phyloP scores from a whole-genome alignment of 768 basidiomycete genomes.

The Fibroporia radiculosa region DNA sequence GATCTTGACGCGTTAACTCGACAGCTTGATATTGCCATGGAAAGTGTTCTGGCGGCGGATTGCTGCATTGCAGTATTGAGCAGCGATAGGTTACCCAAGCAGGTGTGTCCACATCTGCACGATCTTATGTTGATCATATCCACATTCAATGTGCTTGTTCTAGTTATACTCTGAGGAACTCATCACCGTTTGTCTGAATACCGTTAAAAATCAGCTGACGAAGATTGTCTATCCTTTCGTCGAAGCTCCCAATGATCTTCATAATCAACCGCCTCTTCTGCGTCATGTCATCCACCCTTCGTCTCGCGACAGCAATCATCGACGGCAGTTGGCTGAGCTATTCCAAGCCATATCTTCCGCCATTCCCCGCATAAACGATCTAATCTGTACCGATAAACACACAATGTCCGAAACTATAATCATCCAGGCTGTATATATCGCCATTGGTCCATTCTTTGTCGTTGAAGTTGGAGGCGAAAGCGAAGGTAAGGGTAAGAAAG shows the following conservation, averaged over 20 bases:
- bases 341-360: conserved; percentile 68
- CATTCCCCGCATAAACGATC: conserved; percentile 64
- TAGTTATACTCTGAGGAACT: conserved; percentile 94
- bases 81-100: conserved; percentile 76
- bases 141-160: no score
- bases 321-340: conserved; percentile 53
- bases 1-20: conserved; percentile 45
- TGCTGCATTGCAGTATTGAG: conserved; percentile 73
- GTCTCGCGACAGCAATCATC: conserved; percentile 24
- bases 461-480: conserved; percentile 55
- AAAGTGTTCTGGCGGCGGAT: conserved; percentile 78
- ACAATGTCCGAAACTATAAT: conserved; percentile 88
- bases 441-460: conserved; percentile 92
- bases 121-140: no score
- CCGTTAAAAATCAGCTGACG: conserved; percentile 75
- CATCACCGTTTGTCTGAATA: conserved; percentile 67
- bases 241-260: conserved; percentile 46
- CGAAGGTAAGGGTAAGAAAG: conserved; percentile 50
- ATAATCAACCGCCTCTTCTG: conserved; percentile 37
- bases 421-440: conserved; percentile 87
- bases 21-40: conserved; percentile 52
- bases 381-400: conserved; percentile 65
- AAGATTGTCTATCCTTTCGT: conserved; percentile 82
- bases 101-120: conserved; percentile 59
- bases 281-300: conserved; percentile 41